A percentile compares a stretch with the other conserved stretches of the same genome.
Conservation (phyloP, 805 yeast genomes). For the Ogataea pilisensis region DNA sequence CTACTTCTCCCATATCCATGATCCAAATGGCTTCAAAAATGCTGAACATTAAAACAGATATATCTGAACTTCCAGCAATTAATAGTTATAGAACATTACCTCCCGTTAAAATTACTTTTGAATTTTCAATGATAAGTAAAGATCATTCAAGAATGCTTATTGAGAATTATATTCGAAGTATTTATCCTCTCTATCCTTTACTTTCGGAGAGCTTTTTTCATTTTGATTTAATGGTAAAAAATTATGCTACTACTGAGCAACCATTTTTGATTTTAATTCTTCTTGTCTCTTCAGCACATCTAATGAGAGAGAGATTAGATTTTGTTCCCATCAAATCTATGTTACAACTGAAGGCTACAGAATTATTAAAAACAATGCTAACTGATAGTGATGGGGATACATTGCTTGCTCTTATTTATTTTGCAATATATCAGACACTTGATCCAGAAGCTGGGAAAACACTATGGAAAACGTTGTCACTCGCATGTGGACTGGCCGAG, state of each 20-base stretch:
- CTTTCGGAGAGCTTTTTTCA: constrained; percentile 17
- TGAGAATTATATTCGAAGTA: constrained; percentile 14
- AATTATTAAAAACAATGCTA: constrained; percentile 9
- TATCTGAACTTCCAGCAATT: neutral
- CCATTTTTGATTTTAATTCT: constrained; percentile 14
- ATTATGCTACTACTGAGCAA: constrained; percentile 13
- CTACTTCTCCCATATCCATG: constrained; percentile 13
- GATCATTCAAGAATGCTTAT: constrained; percentile 15
- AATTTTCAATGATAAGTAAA: constrained; percentile 11
- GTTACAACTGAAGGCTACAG: constrained; percentile 15
- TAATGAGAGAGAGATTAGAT: constrained; percentile 14
- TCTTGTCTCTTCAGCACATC: constrained; percentile 18
- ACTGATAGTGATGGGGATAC: constrained; percentile 16
- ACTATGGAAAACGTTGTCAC: constrained; percentile 13
- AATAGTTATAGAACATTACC: constrained; percentile 3
- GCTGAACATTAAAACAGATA: neutral
- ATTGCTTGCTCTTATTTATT: constrained; percentile 9
- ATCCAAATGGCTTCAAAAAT: constrained; percentile 9
- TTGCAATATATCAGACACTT: constrained; percentile 13
- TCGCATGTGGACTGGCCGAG: constrained; percentile 17
- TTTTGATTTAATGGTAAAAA: constrained; percentile 14
- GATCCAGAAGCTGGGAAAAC: constrained; percentile 17
- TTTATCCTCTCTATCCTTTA: constrained; percentile 17
- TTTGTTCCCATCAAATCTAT: constrained; percentile 16
- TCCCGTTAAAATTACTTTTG: constrained; percentile 10